Percentiles rank a stretch among this genome's conserved stretches.
Evolutionary conservation across 2,329 filamentous ascomycete genomes (phyloP).

Genomic region (Ceratocystis lukuohia): DNA sequence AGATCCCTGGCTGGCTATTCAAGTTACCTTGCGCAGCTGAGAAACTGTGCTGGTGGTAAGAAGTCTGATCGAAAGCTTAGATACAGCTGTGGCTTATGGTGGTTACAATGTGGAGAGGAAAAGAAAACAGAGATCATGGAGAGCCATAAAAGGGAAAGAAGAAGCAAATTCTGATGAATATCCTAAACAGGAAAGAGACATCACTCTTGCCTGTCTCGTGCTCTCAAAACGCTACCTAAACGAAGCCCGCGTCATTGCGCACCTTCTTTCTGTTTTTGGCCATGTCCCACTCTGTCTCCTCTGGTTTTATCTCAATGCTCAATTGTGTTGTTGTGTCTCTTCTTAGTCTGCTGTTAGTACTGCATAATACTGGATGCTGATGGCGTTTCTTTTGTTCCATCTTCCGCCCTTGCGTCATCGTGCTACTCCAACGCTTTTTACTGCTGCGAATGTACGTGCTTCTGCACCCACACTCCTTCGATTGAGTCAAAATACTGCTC

Average conservation of each 20-base stretch:
- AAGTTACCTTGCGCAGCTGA: no score
- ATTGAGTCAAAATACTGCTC: not conserved
- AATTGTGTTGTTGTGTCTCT: no score
- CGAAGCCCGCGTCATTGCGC: not conserved
- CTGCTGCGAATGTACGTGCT: no score
- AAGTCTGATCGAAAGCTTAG: not conserved
- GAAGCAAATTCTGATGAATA: not conserved
- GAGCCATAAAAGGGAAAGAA: not conserved
- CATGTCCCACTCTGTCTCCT: not conserved
- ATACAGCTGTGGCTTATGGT: not conserved
- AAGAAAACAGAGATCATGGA: not conserved
- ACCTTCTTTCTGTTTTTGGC: not conserved
- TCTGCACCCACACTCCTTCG: not conserved
- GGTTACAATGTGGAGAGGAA: not conserved
- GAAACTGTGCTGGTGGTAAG: not conserved
- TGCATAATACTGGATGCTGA: no score
- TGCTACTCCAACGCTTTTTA: no score
- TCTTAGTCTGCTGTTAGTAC: not conserved
- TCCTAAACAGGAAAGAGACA: conserved; percentile 3
- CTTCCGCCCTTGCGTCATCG: no score
- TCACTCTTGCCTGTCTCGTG: not conserved
- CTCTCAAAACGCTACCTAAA: not conserved
- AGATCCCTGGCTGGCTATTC: not conserved
- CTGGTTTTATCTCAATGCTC: not conserved
- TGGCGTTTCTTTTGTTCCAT: no score